Evolutionary conservation across 805 yeast species (phyloP), one percentile per base, ranked within the genome.

Genomic region (Teunomyces panamensis): DNA sequence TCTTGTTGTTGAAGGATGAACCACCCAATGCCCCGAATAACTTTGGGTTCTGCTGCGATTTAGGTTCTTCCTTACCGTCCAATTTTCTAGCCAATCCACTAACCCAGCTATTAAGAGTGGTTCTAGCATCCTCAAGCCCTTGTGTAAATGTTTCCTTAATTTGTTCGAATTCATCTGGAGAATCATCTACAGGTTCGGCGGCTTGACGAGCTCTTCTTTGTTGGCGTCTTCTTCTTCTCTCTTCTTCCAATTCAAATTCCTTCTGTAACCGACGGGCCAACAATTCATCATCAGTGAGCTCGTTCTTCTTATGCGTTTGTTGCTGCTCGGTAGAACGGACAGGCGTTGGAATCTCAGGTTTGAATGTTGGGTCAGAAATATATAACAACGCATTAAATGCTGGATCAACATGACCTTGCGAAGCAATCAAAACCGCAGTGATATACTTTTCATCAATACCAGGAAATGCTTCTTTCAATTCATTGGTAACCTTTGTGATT

Each of bases 331-430:
- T 26, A 16, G 29, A 36, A 4, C 32, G 43, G 10, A 27, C 49
- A 13, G 68, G 66, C 9, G 56, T 54, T 27, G 80, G 81, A 42
- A 79, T 71, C 51, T 77, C 80, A 10, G 84, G 81, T 51, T 76
- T 76, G 50, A 75, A 74, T 3, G 74, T 63, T 8, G 92, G 92
- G 65, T 91, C 97, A 13, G 88, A 83, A 46, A 89, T 68, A 56
- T 79, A 89, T 50, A 92, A 72, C 57, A 91, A 71, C 0, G 97
- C 97, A 64, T 85, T 87, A 72, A 92, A 92, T 1, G 97, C 96
- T 1, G 87, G 84, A 56, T 89, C 97, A 39, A 89, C 63, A 42
- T 78, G 74, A 27, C 96, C 96, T 42, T 77, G 80, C 14, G 96
- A 82, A 2, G 98, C 98, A 62, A 94, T 87, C 48, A 91, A 72